A percentile compares a stretch with the other conserved stretches of the same genome.
Conservation (phyloP, 208 protist species). For the Crithidia sp. region DNA sequence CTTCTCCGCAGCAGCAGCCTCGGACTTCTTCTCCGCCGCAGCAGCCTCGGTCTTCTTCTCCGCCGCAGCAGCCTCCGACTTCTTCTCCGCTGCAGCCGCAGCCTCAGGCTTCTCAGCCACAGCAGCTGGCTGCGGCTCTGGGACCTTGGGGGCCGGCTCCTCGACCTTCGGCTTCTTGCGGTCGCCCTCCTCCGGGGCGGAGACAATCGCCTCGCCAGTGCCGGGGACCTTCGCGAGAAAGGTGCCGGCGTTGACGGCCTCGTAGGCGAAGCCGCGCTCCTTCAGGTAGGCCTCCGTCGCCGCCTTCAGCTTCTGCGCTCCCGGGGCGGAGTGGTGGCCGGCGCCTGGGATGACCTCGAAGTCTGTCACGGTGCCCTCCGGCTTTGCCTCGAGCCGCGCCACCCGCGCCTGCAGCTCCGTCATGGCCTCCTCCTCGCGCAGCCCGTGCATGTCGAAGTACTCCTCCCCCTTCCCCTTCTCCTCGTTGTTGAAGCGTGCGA, state of each 20-base stretch:
- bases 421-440: conserved; percentile 59
- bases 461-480: conserved; percentile 54
- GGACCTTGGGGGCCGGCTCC: conserved; percentile 5
- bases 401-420: conserved; percentile 46
- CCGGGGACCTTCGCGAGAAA: conserved; percentile 45
- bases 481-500: conserved; percentile 60
- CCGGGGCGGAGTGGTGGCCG: conserved; percentile 61
- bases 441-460: conserved; percentile 66
- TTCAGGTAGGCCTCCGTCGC: conserved; percentile 45
- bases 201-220: conserved; percentile 19
- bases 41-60: not conserved
- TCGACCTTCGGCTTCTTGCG: conserved; percentile 19
- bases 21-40: not conserved
- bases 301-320: conserved; percentile 45
- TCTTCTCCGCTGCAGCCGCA: not conserved
- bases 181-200: conserved; percentile 15
- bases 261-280: conserved; percentile 41
- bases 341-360: conserved; percentile 58
- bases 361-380: conserved; percentile 37
- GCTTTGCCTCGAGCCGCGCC: conserved; percentile 39
- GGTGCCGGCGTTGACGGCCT: conserved; percentile 44
- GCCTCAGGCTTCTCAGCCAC: conserved; percentile 1
- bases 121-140: not conserved
- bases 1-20: not conserved
- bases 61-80: no score